Percentiles rank a stretch among this genome's conserved stretches.
Conservation (phyloP, 345 rosid species). For the Pistacia atlantica region DNA sequence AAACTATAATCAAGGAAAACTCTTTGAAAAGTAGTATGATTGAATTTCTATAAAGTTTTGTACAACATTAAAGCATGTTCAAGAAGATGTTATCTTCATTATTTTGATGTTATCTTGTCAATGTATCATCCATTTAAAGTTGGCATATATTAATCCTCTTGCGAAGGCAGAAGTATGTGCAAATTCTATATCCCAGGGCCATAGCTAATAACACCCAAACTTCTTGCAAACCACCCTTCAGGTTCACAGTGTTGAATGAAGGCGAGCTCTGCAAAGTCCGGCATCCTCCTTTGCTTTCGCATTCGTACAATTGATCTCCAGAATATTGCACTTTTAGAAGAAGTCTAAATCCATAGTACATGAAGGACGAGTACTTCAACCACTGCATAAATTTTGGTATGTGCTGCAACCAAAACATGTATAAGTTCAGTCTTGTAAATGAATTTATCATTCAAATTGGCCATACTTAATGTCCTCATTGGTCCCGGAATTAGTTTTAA, state of each 20-base stretch:
- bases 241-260: slow-evolving; percentile 72
- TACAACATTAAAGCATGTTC: too few relatives aligned
- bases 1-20: too few relatives aligned
- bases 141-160: slow-evolving; percentile 59
- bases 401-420: too few relatives aligned
- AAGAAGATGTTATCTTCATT: neutral
- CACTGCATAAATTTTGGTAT: slow-evolving; percentile 71
- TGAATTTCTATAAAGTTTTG: too few relatives aligned
- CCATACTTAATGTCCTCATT: too few relatives aligned
- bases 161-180: slow-evolving; percentile 75
- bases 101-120: neutral
- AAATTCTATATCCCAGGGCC: slow-evolving; percentile 69
- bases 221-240: slow-evolving; percentile 81
- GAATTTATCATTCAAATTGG: too few relatives aligned
- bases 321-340: slow-evolving; percentile 82
- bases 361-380: slow-evolving; percentile 76
- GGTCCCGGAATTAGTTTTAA: too few relatives aligned
- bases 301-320: slow-evolving; percentile 71
- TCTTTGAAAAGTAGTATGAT: too few relatives aligned
- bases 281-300: slow-evolving; percentile 76
- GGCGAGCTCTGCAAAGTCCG: slow-evolving; percentile 74
- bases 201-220: slow-evolving; percentile 86
- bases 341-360: slow-evolving; percentile 89
- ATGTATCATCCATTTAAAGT: slow-evolving; percentile 36
- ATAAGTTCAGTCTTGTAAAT: too few relatives aligned